Conservation (phyloP, 129 eudicot genomes). For the Escallonia rubra region DNA sequence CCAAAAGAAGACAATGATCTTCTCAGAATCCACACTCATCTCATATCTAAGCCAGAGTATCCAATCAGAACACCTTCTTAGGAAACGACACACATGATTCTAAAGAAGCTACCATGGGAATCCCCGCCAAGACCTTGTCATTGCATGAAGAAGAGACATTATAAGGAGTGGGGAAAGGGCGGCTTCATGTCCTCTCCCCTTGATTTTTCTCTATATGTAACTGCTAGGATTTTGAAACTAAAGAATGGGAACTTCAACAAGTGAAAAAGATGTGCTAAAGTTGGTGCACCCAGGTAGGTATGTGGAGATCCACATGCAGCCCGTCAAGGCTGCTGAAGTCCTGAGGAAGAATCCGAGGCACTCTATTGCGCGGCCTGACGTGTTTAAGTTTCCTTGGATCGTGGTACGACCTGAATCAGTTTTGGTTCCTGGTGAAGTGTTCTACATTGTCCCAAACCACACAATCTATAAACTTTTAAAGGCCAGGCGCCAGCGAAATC, state of each 20-base stretch:
- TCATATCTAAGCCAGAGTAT: slow-evolving; percentile 9
- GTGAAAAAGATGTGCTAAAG: slow-evolving; percentile 48
- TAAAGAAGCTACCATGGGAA: neutral
- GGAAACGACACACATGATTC: slow-evolving; percentile 6
- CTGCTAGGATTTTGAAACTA: neutral
- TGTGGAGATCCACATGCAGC: slow-evolving; percentile 30
- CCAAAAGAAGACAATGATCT: slow-evolving; percentile 15
- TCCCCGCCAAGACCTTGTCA: slow-evolving; percentile 18
- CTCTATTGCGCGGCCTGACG: slow-evolving; percentile 55
- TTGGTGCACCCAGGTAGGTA: slow-evolving; percentile 56
- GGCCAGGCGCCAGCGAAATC: slow-evolving; percentile 16
- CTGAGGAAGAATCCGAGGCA: slow-evolving; percentile 63
- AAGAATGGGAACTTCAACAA: slow-evolving; percentile 38
- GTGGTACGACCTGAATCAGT: slow-evolving; percentile 55
- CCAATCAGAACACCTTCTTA: slow-evolving; percentile 17
- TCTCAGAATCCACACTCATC: neutral
- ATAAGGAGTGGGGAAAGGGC: slow-evolving; percentile 15
- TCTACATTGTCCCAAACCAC: slow-evolving; percentile 49
- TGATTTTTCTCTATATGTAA: neutral
- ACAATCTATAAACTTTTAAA: slow-evolving; percentile 41
- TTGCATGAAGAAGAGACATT: slow-evolving; percentile 1
- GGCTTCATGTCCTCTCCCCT: slow-evolving; percentile 15
- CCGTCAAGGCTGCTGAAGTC: slow-evolving; percentile 53
- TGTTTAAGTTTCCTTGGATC: slow-evolving; percentile 40
- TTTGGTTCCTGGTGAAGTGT: slow-evolving; percentile 56